A percentile compares a stretch with the other conserved stretches of the same genome.
These are phyloP conservation scores for Dorcoceras hygrometricum DNA, from an alignment of 257 asterid species.

Conservation along the genomic window DNA sequence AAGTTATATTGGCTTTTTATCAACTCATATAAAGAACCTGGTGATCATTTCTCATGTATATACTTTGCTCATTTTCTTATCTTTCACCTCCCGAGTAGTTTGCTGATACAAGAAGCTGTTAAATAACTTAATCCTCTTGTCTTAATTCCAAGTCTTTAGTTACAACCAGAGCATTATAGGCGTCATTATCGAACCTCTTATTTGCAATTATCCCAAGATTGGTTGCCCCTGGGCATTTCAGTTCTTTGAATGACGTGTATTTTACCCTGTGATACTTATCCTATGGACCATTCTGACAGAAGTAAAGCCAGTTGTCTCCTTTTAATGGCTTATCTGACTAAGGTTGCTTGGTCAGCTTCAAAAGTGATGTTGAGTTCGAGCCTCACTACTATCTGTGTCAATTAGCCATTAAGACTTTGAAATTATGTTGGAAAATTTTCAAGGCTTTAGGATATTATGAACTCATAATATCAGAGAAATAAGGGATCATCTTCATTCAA, in stretches of 20 bases:
- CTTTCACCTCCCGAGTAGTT: slow-evolving; percentile 6
- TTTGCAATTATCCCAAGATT: background rate
- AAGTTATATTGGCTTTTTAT: slow-evolving; percentile 27
- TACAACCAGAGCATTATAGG: background rate
- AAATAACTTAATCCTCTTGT: slow-evolving; percentile 4
- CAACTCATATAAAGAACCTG: slow-evolving; percentile 2
- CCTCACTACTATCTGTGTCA: background rate
- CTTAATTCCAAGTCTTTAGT: slow-evolving; percentile 5
- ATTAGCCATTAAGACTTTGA: background rate
- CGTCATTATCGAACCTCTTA: background rate
- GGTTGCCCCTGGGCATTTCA: background rate
- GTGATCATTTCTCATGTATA: slow-evolving; percentile 2
- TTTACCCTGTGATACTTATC: background rate
- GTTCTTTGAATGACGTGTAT: background rate
- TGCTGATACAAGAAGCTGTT: slow-evolving; percentile 1
- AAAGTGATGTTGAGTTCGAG: background rate
- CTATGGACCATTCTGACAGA: background rate
- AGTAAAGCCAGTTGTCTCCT: background rate
- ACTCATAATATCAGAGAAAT: background rate
- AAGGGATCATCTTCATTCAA: background rate
- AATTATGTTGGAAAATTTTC: too few species aligned
- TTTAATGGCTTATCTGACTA: background rate
- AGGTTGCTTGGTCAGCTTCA: background rate
- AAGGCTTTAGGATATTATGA: background rate
- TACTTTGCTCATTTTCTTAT: background rate